Evolutionary conservation across 1,139 yeast species (phyloP).

Genomic region (Kodamaea suecica): DNA sequence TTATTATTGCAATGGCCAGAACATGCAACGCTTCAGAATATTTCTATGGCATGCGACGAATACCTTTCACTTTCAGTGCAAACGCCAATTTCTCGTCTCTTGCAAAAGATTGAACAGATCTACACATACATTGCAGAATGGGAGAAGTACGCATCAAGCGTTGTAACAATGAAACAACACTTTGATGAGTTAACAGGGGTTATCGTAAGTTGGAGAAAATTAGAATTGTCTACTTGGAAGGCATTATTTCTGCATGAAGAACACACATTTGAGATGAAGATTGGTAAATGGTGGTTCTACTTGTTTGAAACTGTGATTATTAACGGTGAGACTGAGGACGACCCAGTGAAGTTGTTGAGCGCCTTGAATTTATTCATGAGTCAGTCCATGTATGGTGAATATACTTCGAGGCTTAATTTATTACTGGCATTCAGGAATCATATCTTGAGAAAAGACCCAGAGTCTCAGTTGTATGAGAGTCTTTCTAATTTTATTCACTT

Average conservation of each 20-base stretch:
- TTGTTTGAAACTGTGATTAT: constrained; percentile 72
- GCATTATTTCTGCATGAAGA: constrained; percentile 72
- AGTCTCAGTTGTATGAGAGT: constrained; percentile 26
- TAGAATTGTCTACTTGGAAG: constrained; percentile 87
- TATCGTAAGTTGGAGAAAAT: constrained; percentile 85
- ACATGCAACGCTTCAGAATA: constrained; percentile 79
- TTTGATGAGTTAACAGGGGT: constrained; percentile 59
- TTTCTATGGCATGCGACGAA: constrained; percentile 65
- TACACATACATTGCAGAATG: constrained; percentile 82
- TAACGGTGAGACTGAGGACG: constrained; percentile 21
- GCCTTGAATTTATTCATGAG: constrained; percentile 75
- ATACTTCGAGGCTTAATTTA: constrained; percentile 51
- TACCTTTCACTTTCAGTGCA: constrained; percentile 58
- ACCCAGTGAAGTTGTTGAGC: constrained; percentile 46
- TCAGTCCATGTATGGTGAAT: constrained; percentile 76
- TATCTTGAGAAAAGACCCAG: constrained; percentile 21
- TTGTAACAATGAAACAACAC: constrained; percentile 59
- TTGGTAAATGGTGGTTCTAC: constrained; percentile 91
- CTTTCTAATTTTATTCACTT: constrained; percentile 61
- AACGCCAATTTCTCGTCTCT: constrained; percentile 72
- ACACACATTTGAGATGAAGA: constrained; percentile 38
- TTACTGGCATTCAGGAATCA: constrained; percentile 64
- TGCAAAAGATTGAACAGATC: constrained; percentile 84
- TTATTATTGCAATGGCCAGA: constrained; percentile 85
- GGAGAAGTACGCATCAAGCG: constrained; percentile 87